Conservation (phyloP, 768 basidiomycete species). For the Trametes sanguinea region DNA sequence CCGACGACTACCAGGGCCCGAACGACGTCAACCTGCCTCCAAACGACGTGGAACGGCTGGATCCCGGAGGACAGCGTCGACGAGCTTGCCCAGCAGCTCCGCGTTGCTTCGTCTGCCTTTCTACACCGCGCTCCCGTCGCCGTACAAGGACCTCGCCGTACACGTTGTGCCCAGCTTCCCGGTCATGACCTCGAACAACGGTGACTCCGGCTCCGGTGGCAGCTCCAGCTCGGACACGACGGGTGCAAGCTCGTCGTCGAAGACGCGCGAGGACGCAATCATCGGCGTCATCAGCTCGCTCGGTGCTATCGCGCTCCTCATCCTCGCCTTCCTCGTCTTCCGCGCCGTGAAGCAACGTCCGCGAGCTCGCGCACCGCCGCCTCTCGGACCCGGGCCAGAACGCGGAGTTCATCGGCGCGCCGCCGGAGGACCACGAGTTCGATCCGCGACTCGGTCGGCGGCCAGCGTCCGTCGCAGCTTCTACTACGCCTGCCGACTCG, state of each 20-base stretch:
- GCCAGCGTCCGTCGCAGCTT: conserved; percentile 73
- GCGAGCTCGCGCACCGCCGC: conserved; percentile 69
- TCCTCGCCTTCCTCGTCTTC: conserved; percentile 71
- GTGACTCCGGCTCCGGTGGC: conserved; percentile 22
- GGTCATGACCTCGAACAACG: conserved; percentile 43
- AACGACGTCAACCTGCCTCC: conserved; percentile 51
- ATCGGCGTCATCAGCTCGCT: conserved; percentile 88
- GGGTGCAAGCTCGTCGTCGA: conserved; percentile 33
- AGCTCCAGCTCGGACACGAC: conserved; percentile 26
- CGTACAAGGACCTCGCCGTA: conserved; percentile 57
- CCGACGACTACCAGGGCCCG: conserved; percentile 52
- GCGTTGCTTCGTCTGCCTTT: conserved; percentile 61
- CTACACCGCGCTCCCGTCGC: conserved; percentile 52
- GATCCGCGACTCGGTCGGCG: conserved; percentile 77
- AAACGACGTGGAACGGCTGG: conserved; percentile 73
- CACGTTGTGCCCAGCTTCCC: conserved; percentile 73
- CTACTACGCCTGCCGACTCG: conserved; percentile 87
- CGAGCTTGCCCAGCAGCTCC: conserved; percentile 65
- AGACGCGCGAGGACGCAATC: conserved; percentile 77
- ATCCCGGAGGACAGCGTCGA: conserved; percentile 59
- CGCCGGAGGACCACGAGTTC: conserved; percentile 71
- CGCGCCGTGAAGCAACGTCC: conserved; percentile 66
- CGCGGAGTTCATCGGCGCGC: conserved; percentile 41
- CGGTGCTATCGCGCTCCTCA: conserved; percentile 73
- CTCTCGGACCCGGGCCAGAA: conserved; percentile 54